Conservation (phyloP, 768 basidiomycete genomes). For the Rhizopogon vinicolor region DNA sequence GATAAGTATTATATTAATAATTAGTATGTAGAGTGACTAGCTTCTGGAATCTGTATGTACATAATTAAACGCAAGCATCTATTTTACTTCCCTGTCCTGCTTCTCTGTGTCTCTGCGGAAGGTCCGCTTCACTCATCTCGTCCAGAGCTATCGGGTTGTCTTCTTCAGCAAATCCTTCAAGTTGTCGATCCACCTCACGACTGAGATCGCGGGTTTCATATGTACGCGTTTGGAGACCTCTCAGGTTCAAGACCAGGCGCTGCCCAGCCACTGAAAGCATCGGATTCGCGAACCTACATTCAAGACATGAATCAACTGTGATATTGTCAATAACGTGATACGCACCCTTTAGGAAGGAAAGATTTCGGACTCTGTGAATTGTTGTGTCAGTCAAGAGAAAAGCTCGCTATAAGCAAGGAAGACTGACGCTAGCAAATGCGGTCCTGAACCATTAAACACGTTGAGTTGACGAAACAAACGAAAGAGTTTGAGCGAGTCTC, state of each 20-base stretch:
- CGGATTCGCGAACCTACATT: constrained; percentile 7
- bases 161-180: constrained; percentile 1
- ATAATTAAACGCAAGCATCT: no score
- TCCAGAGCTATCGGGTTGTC: background rate
- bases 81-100: no score
- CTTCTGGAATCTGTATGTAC: no score
- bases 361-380: background rate
- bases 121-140: background rate
- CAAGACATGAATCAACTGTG: background rate
- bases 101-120: no score
- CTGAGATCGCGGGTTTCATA: constrained; percentile 13
- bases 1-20: no score
- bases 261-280: constrained; percentile 16
- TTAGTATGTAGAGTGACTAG: no score
- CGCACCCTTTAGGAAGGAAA: constrained; percentile 1
- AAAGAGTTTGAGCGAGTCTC: background rate
- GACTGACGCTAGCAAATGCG: background rate
- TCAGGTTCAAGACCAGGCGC: constrained; percentile 20
- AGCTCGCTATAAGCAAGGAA: background rate
- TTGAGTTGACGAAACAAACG: background rate
- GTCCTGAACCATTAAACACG: background rate
- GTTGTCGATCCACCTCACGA: constrained; percentile 13
- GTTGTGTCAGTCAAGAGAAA: no score
- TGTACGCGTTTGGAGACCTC: background rate
- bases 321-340: background rate